Conservation (phyloP, 768 basidiomycete genomes). For the Steccherinum ochraceum region DNA sequence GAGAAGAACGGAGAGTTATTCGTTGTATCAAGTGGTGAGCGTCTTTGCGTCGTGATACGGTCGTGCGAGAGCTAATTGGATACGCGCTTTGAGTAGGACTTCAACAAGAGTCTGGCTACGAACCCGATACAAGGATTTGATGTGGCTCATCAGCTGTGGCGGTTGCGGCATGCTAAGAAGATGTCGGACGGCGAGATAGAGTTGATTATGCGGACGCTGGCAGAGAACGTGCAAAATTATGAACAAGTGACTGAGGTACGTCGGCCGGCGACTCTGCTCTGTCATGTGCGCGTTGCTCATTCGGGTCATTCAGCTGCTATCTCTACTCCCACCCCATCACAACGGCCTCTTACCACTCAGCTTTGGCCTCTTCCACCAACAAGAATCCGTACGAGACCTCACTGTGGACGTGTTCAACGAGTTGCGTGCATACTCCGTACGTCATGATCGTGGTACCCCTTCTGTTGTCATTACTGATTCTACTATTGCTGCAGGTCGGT, state of each 20-base stretch:
- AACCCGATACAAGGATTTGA: conserved; percentile 77
- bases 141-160: conserved; percentile 76
- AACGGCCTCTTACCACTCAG: conserved; percentile 83
- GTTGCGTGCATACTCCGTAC: conserved; percentile 68
- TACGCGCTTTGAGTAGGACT: too few relatives aligned
- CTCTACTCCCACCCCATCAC: conserved; percentile 63
- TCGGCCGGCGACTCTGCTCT: conserved; percentile 1
- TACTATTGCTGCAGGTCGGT: conserved; percentile 56
- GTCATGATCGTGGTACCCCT: conserved; percentile 19
- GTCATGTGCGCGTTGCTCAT: too few relatives aligned
- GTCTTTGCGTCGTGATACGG: too few relatives aligned
- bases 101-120: conserved; percentile 43
- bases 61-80: too few relatives aligned
- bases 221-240: conserved; percentile 68
- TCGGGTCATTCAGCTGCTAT: conserved; percentile 68
- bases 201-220: conserved; percentile 68
- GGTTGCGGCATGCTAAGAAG: conserved; percentile 67
- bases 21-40: conserved; percentile 62
- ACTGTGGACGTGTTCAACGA: conserved; percentile 83
- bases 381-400: conserved; percentile 64
- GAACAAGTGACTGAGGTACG: conserved; percentile 86
- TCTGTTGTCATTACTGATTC: conserved; percentile 3
- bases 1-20: conserved; percentile 78
- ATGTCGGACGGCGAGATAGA: conserved; percentile 70
- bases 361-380: conserved; percentile 89